Evolutionary conservation across 495 filamentous ascomycete species (phyloP).

Genomic region (Sabuloglossum arenarium): DNA sequence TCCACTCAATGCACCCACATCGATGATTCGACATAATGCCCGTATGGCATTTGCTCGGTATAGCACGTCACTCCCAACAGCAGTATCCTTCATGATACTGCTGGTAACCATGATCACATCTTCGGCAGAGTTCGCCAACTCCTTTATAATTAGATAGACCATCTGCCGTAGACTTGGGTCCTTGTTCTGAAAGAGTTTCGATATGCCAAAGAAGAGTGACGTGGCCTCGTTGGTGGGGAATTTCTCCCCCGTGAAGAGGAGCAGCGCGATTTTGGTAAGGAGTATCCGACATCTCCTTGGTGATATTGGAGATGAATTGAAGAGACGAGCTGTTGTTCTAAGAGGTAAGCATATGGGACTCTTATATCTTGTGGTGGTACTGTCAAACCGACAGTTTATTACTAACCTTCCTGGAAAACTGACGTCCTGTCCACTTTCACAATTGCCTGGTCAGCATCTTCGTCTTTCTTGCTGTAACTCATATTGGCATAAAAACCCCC

Average conservation of each 20-base stretch:
- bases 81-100: conserved; percentile 99
- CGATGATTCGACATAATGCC: conserved; percentile 89
- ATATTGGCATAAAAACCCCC: background rate
- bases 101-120: conserved; percentile 99
- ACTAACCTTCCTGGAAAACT: conserved; percentile 94
- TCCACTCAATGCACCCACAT: conserved; percentile 37
- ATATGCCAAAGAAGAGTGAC: conserved; percentile 96
- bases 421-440: conserved; percentile 95
- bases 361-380: conserved; percentile 8
- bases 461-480: conserved; percentile 95
- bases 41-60: conserved; percentile 95
- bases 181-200: conserved; percentile 98
- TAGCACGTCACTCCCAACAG: conserved; percentile 82
- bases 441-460: conserved; percentile 81
- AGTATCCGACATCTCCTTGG: conserved; percentile 89
- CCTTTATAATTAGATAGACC: conserved; percentile 96
- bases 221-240: conserved; percentile 97
- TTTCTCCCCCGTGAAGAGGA: conserved; percentile 89
- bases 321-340: conserved; percentile 59
- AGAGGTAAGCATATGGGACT: conserved; percentile 2
- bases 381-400: conserved; percentile 6
- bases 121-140: conserved; percentile 86
- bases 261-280: conserved; percentile 90
- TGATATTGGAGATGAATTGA: conserved; percentile 90
- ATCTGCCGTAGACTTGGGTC: conserved; percentile 96